Evolutionary conservation across 805 yeast genomes (phyloP).

Genomic region (Cyberlindnera veronae): DNA sequence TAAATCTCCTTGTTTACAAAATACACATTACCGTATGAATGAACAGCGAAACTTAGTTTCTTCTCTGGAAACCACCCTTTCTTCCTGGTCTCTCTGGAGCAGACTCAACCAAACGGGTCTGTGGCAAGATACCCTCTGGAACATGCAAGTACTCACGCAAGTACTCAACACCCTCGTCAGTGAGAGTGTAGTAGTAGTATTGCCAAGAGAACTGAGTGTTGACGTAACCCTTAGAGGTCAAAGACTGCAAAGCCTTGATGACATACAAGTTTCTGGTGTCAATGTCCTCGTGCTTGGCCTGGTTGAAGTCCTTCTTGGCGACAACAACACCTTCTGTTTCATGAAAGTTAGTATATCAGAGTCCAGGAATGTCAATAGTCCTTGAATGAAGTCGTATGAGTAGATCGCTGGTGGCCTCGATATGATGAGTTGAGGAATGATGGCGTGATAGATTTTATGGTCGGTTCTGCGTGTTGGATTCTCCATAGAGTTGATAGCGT

Average conservation of each 20-base stretch:
- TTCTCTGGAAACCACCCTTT: constrained; percentile 45
- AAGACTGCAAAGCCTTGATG: constrained; percentile 98
- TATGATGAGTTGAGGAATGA: too few relatives aligned
- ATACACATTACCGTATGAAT: constrained; percentile 19
- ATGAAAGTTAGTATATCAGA: constrained; percentile 35
- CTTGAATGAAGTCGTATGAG: too few relatives aligned
- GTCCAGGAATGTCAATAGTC: not conserved
- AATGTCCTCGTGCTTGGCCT: constrained; percentile 96
- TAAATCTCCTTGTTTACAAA: constrained; percentile 25
- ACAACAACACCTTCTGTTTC: constrained; percentile 95
- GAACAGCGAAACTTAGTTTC: constrained; percentile 23
- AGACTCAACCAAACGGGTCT: constrained; percentile 93
- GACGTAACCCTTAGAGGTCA: constrained; percentile 98
- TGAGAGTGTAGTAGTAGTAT: constrained; percentile 99
- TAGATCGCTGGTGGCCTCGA: too few relatives aligned
- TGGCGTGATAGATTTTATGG: not conserved
- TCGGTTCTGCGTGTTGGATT: not conserved
- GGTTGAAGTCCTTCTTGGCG: constrained; percentile 98
- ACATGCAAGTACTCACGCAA: constrained; percentile 97
- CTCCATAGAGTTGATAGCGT: too few relatives aligned
- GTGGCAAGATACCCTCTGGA: constrained; percentile 98
- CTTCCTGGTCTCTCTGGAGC: constrained; percentile 74
- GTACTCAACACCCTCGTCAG: constrained; percentile 99
- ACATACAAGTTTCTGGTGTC: constrained; percentile 97
- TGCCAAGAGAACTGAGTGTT: constrained; percentile 99